Evolutionary conservation across 148 eudicot genomes (phyloP), one percentile per base, ranked within the genome.

Genomic region (Vaccinium myrtillus): DNA sequence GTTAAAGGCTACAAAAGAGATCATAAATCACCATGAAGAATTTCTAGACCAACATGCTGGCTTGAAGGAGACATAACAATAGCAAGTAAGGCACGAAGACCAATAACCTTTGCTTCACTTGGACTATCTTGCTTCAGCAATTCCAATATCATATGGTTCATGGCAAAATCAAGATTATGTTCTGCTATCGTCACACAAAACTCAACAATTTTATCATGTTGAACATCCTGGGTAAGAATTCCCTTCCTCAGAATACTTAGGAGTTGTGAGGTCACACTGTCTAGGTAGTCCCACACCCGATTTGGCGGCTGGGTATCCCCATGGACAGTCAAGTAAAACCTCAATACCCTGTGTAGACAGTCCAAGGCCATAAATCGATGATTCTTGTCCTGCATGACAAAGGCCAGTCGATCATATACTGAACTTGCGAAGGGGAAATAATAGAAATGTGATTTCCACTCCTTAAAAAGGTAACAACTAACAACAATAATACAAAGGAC

Each of bases 361-460:
- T 97, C 98, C 87, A 97, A 92, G 54, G 98, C 98, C 99, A 95
- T 97, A 87, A 93, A 97, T 8, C 99, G 98, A 54, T 97, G 98
- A 88, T 95, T 97, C 88, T 97, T 97, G 92, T 97, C 99, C 99
- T 97, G 95, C 85, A 91, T 65, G 77, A 85, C 56, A 86, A 85
- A 71, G 15, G 19, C 54, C 65, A 76, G 23, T 79, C 55, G 75
- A 69, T 84, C 7, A 56, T 53, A 58, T 30, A 79, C 48, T 15
- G 53, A 54, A 80, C 25, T 19, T 75, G 49, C n/a, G n/a, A 65
- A 75, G 16, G 30, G 25, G 59, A 39, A 27, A 75, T 73, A 25
- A 21, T 11, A 50, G 21, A 32, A 2, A 30, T 15, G 3, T 54
- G 46, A 48, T 51, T 36, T 77, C 39, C 23, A 36, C 69, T 19